Conservation (phyloP, 2,329 filamentous ascomycete genomes). For the Ascochyta fabae region DNA sequence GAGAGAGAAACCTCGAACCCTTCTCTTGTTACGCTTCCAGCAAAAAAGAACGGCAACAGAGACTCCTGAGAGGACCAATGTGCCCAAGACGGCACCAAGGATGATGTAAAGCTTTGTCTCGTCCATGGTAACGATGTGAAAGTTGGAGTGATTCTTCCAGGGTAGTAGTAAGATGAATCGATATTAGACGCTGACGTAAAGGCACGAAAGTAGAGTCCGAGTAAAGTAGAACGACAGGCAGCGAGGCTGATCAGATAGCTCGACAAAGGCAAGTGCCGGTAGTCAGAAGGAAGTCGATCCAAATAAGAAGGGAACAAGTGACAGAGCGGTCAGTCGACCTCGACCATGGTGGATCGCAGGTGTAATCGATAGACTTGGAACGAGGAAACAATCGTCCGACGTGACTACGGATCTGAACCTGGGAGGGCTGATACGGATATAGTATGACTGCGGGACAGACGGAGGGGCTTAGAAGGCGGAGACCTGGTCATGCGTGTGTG, state of each 20-base stretch:
- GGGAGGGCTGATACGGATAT: conserved; percentile 38
- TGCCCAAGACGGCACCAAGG: conserved; percentile 43
- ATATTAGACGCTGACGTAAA: conserved; percentile 8
- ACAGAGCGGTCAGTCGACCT: conserved; percentile 35
- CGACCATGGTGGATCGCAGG: conserved; percentile 34
- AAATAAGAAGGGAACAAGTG: conserved; percentile 19
- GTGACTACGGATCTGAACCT: conserved; percentile 27
- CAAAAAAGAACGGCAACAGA: conserved; percentile 40
- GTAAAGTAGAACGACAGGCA: conserved; percentile 12
- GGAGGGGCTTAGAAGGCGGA: conserved; percentile 34
- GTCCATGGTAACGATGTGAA: conserved; percentile 30
- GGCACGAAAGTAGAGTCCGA: conserved; percentile 1
- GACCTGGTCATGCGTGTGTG: conserved; percentile 42
- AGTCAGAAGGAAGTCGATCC: conserved; percentile 21
- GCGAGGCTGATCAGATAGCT: conserved; percentile 8
- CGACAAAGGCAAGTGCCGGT: conserved; percentile 17
- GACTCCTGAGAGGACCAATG: conserved; percentile 38
- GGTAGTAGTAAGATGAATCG: conserved; percentile 6
- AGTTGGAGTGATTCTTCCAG: neutral
- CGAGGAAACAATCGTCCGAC: conserved; percentile 31
- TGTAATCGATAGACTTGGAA: conserved; percentile 23
- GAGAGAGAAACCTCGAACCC: conserved; percentile 44
- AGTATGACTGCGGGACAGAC: conserved; percentile 37
- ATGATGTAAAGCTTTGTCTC: conserved; percentile 47
- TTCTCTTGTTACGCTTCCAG: conserved; percentile 43